Evolutionary conservation across 441 rosid species (phyloP), one percentile per base, ranked within the genome.

Genomic region (Sinapis alba): DNA sequence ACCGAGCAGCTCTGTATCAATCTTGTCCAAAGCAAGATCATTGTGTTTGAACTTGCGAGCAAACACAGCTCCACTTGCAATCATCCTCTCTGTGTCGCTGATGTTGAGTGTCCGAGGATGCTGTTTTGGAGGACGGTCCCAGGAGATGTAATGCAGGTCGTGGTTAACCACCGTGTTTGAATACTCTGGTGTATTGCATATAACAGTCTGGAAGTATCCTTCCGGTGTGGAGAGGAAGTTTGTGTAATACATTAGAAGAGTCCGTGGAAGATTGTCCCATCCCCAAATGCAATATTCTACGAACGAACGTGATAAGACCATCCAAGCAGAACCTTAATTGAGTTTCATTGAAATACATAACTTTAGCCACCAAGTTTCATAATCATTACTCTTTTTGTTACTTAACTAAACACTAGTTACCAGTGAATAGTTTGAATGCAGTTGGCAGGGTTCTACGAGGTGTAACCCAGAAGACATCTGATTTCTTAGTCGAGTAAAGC

Each of bases 211-310:
- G 73, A 95, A 95, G 75, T 95, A 95, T 54, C 97, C 93, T 81
- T 95, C 99, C 0, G 98, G 99, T 11, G 97, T 91, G 74, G 98
- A 95, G 57, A 95, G 84, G 62, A 95, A 95, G 72, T 95, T 95
- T 7, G 97, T 56, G 80, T 95, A 88, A 79, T 95, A 95, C 99
- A 95, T 95, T 43, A 95, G 87, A 47, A 95, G 74, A 4, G 90
- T 83, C 78, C 99, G 83, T 15, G 98, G 97, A 43, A 95, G 89
- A 80, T 95, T 95, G 78, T 95, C 99, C 93, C 94, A 91, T 60
- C 99, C 99, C 99, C 97, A 91, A 23, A 93, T 84, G 79, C 89
- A 83, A 83, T 88, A 95, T 69, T 93, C 98, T 13, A 90, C 87
- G 27, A 93, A 93, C 0, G 96, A 70, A 36, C 88, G 91, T 0